Evolutionary conservation across 805 yeast species (phyloP).

Genomic region (Ascoidea tarda): DNA sequence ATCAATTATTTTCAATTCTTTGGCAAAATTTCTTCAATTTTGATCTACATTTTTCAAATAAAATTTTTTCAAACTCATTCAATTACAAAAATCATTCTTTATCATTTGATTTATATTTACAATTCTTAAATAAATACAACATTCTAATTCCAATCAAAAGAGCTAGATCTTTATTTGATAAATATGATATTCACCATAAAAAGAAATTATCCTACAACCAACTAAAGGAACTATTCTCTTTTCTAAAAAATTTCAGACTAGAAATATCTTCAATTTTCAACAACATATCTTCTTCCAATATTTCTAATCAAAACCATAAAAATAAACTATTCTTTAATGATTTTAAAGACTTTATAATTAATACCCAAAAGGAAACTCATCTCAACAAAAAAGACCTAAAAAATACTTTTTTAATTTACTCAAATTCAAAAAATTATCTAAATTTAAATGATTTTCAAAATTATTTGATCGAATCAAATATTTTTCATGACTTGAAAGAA

Average conservation of each 20-base stretch:
- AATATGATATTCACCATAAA: too few relatives aligned
- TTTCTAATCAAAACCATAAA: too few relatives aligned
- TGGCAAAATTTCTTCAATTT: neutral
- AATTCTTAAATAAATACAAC: neutral
- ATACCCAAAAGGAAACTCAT: neutral
- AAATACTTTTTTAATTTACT: too few relatives aligned
- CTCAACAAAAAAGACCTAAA: neutral
- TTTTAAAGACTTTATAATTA: too few relatives aligned
- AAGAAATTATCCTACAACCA: too few relatives aligned
- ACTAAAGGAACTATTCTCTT: too few relatives aligned
- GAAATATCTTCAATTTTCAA: too few relatives aligned
- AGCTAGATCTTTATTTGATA: too few relatives aligned
- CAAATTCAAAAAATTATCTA: neutral
- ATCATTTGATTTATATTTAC: neutral
- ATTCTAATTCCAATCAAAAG: neutral
- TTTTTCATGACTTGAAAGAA: neutral
- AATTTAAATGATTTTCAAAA: too few relatives aligned
- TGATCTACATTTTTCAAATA: neutral
- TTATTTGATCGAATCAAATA: neutral
- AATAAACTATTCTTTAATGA: too few relatives aligned
- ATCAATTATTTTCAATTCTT: neutral
- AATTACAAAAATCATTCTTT: neutral
- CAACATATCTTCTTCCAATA: too few relatives aligned
- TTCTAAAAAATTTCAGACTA: too few relatives aligned
- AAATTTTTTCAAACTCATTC: neutral